Base-by-base conservation (phyloP, 2,329 filamentous ascomycete genomes). In the Monilinia polystroma region DNA sequence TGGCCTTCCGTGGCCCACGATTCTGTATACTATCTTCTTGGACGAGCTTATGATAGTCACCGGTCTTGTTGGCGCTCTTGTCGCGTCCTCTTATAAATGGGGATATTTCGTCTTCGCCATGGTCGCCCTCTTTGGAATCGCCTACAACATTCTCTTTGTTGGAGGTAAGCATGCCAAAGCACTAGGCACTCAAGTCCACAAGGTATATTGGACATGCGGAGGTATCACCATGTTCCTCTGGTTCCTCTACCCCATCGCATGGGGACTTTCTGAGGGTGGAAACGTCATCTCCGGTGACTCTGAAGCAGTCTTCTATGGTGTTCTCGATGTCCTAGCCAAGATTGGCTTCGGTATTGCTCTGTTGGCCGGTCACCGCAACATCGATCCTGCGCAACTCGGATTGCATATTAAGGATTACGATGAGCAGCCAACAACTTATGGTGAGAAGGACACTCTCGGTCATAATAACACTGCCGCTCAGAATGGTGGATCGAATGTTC, bases 11-110 rank as follows among this genome's bases (percentile, higher is more conserved):
- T 88, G 84, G 78, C 85, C 87, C 0, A 88, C 85, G 1, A 85
- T 90, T 38, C 73, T 89, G 51, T 85, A 83, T 73, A 83, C 85
- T 1, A 79, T 90, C 10, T 78, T 90, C 6, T 80, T 89, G 3
- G 86, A 89, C 69, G 80, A 84, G 72, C 80, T 90, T 72, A 89
- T 90, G 87, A 83, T 91, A 58, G 78, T 90, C n/a, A 85, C 84
- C 29, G 87, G 86, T 32, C 81, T 90, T 7, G 81, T 90, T 23
- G 88, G 89, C 38, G 87, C 88, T 3, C 82, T 90, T 1, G 85
- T 89, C 4, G 75, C 77, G 20, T 85, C 83, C 11, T 79, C 78
- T 2, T 91, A 90, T 80, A 91, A 90, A 74, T 90, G 85, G 86
- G 87, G 86, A 1, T 91, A 87, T 77, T 89, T 83, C 75, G 77